These are phyloP conservation scores for Rostrohypoxylon terebratum DNA, from an alignment of 495 filamentous ascomycete species.

Conservation along the genomic window DNA sequence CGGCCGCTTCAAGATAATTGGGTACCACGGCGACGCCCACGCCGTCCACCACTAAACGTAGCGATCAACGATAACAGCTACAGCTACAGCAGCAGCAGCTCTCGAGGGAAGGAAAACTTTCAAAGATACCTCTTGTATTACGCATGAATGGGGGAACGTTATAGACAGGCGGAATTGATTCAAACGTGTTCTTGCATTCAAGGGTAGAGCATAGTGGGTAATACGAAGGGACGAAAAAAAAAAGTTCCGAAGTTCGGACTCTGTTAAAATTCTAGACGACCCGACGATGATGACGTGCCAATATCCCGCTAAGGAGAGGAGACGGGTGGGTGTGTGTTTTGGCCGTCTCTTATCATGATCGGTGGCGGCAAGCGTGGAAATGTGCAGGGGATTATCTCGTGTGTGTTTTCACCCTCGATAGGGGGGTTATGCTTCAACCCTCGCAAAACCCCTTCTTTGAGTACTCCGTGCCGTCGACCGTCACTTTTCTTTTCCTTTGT, in stretches of 20 bases:
- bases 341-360: slow-evolving; percentile 11
- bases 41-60: slow-evolving; percentile 70
- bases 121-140: slow-evolving; percentile 45
- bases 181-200: slow-evolving; percentile 40
- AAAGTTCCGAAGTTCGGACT: slow-evolving; percentile 33
- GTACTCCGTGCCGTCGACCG: slow-evolving; percentile 24
- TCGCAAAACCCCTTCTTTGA: slow-evolving; percentile 11
- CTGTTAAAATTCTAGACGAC: slow-evolving; percentile 20
- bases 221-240: slow-evolving; percentile 39
- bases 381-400: slow-evolving; percentile 24
- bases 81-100: neutral
- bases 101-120: slow-evolving; percentile 19
- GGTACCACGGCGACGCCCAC: slow-evolving; percentile 79
- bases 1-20: slow-evolving; percentile 90
- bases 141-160: slow-evolving; percentile 43
- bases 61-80: neutral
- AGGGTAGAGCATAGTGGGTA: slow-evolving; percentile 40
- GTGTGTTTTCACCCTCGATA: slow-evolving; percentile 38
- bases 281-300: slow-evolving; percentile 7
- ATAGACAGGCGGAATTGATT: slow-evolving; percentile 44
- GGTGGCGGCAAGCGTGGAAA: slow-evolving; percentile 34
- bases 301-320: slow-evolving; percentile 20
- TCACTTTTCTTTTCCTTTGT: slow-evolving; percentile 30
- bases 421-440: neutral
- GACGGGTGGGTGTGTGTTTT: neutral